These are phyloP conservation scores for Cytauxzoon felis DNA, from an alignment of 169 alveolate species.

Conservation along the genomic window DNA sequence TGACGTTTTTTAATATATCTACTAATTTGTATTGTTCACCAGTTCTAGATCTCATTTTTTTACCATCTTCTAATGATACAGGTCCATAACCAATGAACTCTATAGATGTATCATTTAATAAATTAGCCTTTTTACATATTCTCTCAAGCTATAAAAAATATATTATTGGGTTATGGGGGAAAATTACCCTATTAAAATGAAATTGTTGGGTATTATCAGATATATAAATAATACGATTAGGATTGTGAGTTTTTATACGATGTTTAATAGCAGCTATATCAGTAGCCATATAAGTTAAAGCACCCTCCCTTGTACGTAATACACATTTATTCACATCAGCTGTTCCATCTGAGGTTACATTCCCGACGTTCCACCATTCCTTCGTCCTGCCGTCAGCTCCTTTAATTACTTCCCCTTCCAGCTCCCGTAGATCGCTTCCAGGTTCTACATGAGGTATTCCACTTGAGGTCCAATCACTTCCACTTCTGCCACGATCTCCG, in stretches of 20 bases:
- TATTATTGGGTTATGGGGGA: background rate
- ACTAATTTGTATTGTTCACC: slow-evolving; percentile 11
- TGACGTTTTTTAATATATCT: slow-evolving; percentile 24
- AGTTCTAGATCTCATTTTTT: slow-evolving; percentile 40
- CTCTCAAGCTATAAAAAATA: background rate
- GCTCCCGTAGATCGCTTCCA: background rate
- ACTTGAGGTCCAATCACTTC: too few species aligned
- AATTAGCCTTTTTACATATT: slow-evolving; percentile 24
- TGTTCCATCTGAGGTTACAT: too few species aligned
- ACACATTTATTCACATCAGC: slow-evolving; percentile 28
- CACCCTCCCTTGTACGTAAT: slow-evolving; percentile 53
- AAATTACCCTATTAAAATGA: slow-evolving; percentile 64
- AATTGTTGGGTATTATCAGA: slow-evolving; percentile 64
- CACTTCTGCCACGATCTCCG: too few species aligned
- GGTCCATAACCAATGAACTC: slow-evolving; percentile 55
- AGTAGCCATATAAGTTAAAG: slow-evolving; percentile 69
- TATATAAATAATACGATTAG: slow-evolving; percentile 63
- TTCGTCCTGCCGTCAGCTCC: background rate
- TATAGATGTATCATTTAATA: slow-evolving; percentile 16
- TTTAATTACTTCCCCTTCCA: background rate
- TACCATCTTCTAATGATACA: slow-evolving; percentile 23
- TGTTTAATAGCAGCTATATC: slow-evolving; percentile 69
- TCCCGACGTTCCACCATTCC: too few species aligned
- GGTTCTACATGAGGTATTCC: background rate
- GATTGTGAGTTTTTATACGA: slow-evolving; percentile 58